Base-by-base conservation (phyloP, 2,329 filamentous ascomycete species). In the Curvularia spicifera region DNA sequence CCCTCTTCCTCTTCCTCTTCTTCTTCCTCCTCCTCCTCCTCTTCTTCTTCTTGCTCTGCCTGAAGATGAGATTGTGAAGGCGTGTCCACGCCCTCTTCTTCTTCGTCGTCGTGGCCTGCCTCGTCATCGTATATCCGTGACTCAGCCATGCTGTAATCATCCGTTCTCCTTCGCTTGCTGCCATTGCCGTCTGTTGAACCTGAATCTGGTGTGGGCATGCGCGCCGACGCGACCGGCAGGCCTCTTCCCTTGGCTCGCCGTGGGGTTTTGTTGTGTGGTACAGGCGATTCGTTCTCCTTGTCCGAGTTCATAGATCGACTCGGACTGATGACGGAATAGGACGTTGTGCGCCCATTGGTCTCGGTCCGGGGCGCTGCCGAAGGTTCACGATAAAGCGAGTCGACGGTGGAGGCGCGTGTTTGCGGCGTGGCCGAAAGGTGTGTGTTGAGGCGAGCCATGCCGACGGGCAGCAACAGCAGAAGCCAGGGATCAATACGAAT, bases 151-250 rank as follows among this genome's bases (percentile, higher is more conserved):
- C 29, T 63, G 58, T 73, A 78, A 35, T 78, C 72, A 44, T 71
- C 75, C 1, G 82, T 75, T 53, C 81, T 78, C 43, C 78, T 76
- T 33, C 83, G 76, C 68, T 85, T 84, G 59, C 51, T 28, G 51
- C 56, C 51, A 47, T 69, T 76, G 3, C 69, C 59, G 57, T 26
- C 70, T 58, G 37, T 66, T 65, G 71, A 71, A 40, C 71, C 76
- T 3, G 77, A 78, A n/a, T 70, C 72, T 6, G 78, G 78, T 3
- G 78, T 79, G 1, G 78, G 77, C 28, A 77, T 72, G 4, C 71
- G 68, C 43, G 58, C 61, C 22, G 59, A 67, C 50, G 65, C 63
- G 59, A 50, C 60, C 12, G 63, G 59, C 52, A 82, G 81, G 39
- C 70, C 71, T 56, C 79, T 82, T 56, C 80, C 79, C 64, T 84